Evolutionary conservation across 108 stramenopile genomes (phyloP).

Genomic region (Cyclostephanos tholiformis): DNA sequence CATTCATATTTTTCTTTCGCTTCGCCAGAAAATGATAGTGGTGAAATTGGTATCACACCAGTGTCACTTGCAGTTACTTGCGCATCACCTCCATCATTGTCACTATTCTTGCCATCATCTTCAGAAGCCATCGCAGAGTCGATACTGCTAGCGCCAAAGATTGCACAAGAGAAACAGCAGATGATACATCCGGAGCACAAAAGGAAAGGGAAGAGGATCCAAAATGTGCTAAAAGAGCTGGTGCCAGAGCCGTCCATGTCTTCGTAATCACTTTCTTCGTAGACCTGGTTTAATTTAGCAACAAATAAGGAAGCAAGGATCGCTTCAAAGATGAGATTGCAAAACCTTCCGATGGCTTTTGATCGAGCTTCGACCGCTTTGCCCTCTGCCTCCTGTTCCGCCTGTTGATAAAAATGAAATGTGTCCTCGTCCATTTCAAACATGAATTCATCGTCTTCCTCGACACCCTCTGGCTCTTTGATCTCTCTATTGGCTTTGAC

Average conservation of each 20-base stretch:
- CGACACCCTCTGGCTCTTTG: slow-evolving; percentile 17
- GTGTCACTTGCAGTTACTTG: slow-evolving; percentile 20
- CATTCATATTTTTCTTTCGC: neutral
- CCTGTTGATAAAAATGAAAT: slow-evolving; percentile 65
- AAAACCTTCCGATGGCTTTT: slow-evolving; percentile 56
- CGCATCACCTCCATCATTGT: slow-evolving; percentile 17
- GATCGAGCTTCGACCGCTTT: slow-evolving; percentile 66
- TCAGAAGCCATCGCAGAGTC: slow-evolving; percentile 43
- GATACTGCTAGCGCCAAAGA: slow-evolving; percentile 61
- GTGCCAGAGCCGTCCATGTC: slow-evolving; percentile 24
- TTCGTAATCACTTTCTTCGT: slow-evolving; percentile 50
- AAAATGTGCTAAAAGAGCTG: slow-evolving; percentile 68
- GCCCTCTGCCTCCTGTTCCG: slow-evolving; percentile 64
- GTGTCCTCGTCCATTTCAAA: slow-evolving; percentile 74
- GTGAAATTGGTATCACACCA: slow-evolving; percentile 4
- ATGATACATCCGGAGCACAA: slow-evolving; percentile 61
- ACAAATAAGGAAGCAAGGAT: slow-evolving; percentile 67
- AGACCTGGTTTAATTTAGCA: slow-evolving; percentile 64
- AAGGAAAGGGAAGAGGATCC: slow-evolving; percentile 80
- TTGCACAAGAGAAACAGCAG: slow-evolving; percentile 71
- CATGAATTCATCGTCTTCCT: slow-evolving; percentile 46
- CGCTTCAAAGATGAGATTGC: slow-evolving; percentile 56
- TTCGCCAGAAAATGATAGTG: neutral
- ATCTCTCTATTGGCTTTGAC: slow-evolving; percentile 2
- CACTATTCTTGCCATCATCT: neutral